These are phyloP conservation scores for Ensete glaucum DNA, from an alignment of 176 grass and related monocot genomes.

Conservation along the genomic window DNA sequence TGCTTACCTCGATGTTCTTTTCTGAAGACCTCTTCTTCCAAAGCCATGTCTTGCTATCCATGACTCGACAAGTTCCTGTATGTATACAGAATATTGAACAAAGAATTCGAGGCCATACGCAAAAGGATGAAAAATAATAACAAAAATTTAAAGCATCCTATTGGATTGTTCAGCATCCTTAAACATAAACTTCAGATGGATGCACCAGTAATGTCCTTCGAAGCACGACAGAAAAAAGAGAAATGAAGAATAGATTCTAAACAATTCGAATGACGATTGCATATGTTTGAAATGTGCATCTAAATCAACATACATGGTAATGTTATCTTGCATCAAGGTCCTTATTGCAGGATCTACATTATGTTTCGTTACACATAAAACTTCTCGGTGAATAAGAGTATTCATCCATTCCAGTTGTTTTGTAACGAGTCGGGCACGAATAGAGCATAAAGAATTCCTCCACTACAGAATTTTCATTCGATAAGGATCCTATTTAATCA, in stretches of 20 bases:
- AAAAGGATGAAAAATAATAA: background rate
- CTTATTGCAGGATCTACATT: no score
- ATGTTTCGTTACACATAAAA: no score
- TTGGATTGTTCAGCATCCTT: background rate
- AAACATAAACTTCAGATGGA: background rate
- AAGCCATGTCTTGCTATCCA: constrained; percentile 12
- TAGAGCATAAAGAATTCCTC: no score
- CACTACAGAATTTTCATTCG: background rate
- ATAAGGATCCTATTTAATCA: no score
- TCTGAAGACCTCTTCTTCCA: constrained; percentile 6
- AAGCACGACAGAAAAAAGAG: background rate
- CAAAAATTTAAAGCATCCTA: no score
- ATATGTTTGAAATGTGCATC: no score
- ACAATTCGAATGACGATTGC: no score
- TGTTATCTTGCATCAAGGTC: no score
- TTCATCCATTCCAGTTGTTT: no score
- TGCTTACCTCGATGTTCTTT: background rate
- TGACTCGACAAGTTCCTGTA: background rate
- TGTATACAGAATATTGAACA: background rate
- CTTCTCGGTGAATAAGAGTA: no score
- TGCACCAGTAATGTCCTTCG: background rate
- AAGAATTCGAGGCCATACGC: background rate
- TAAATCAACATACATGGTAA: no score
- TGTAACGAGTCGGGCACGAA: no score
- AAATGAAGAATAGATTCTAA: background rate